phyloP scores from a whole-genome alignment of 129 eudicot species.

The Apium graveolens region DNA sequence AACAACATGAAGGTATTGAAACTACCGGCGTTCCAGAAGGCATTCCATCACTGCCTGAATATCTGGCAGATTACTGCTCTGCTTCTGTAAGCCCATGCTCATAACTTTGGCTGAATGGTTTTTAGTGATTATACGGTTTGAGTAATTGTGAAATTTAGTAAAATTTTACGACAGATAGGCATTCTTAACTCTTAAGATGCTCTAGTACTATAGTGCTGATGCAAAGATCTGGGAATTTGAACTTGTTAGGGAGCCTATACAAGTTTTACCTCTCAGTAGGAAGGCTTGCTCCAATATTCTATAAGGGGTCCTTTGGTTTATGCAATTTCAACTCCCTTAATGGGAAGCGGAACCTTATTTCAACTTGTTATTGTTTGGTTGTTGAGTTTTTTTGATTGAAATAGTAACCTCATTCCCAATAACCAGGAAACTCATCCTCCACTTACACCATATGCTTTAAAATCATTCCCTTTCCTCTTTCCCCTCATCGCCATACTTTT shows the following conservation, averaged over 20 bases:
- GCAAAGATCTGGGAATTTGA: not conserved
- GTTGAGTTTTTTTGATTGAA: not conserved
- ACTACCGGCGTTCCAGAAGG: constrained; percentile 64
- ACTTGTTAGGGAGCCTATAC: not conserved
- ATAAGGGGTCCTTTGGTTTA: not conserved
- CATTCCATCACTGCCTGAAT: constrained; percentile 71
- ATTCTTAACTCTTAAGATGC: not conserved
- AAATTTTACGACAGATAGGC: not conserved
- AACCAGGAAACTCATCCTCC: not conserved
- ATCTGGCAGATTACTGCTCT: constrained; percentile 68
- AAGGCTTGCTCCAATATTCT: not conserved
- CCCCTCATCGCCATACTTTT: not conserved
- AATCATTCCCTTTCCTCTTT: not conserved
- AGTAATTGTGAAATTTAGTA: too few relatives aligned
- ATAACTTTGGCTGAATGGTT: not conserved
- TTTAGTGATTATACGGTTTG: not conserved
- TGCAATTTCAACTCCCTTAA: not conserved
- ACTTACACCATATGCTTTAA: not conserved
- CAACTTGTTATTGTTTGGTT: not conserved
- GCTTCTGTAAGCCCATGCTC: constrained; percentile 56
- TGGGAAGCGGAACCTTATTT: not conserved
- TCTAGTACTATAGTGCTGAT: not conserved
- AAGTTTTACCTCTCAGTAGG: not conserved
- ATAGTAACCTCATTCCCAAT: not conserved
- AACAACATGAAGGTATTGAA: constrained; percentile 54